phyloP scores from a whole-genome alignment of 345 rosid genomes.

The Chamaenerion angustifolium region DNA sequence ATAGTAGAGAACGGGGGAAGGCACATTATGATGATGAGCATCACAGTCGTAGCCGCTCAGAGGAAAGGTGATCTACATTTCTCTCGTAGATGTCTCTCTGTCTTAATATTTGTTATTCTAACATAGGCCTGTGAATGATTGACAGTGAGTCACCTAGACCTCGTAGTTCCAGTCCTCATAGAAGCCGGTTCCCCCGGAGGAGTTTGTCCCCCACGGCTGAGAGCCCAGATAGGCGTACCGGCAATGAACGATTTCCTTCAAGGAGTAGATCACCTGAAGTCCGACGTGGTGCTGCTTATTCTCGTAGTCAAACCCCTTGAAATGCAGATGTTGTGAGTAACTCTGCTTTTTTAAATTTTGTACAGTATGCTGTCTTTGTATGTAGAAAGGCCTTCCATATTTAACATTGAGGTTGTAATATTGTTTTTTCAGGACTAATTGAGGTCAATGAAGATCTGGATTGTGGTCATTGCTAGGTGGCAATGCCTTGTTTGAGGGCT shows the following conservation, averaged over 20 bases:
- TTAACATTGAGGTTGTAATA: too few species aligned
- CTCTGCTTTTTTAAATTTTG: too few species aligned
- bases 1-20: slow-evolving; percentile 19
- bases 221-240: slow-evolving; percentile 3
- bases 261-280: slow-evolving; percentile 6
- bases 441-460: too few species aligned
- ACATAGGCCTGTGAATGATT: neutral
- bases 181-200: slow-evolving; percentile 25
- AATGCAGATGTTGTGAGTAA: slow-evolving; percentile 7
- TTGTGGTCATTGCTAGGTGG: too few species aligned
- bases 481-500: too few species aligned
- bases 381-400: too few species aligned
- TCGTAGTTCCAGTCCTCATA: slow-evolving; percentile 20
- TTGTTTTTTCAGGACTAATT: too few species aligned
- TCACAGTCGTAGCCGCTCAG: slow-evolving; percentile 27
- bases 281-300: slow-evolving; percentile 3
- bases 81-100: neutral
- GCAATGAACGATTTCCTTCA: slow-evolving; percentile 15
- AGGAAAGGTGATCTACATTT: slow-evolving; percentile 18
- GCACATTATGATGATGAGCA: slow-evolving; percentile 30
- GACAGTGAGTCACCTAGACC: slow-evolving; percentile 26
- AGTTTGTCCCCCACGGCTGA: slow-evolving; percentile 14
- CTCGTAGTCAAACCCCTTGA: slow-evolving; percentile 7
- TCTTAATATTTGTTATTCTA: neutral
- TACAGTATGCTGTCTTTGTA: too few species aligned